Evolutionary conservation across 2,329 filamentous ascomycete species (phyloP), one percentile per base, ranked within the genome.

Genomic region (Coniella vitis): DNA sequence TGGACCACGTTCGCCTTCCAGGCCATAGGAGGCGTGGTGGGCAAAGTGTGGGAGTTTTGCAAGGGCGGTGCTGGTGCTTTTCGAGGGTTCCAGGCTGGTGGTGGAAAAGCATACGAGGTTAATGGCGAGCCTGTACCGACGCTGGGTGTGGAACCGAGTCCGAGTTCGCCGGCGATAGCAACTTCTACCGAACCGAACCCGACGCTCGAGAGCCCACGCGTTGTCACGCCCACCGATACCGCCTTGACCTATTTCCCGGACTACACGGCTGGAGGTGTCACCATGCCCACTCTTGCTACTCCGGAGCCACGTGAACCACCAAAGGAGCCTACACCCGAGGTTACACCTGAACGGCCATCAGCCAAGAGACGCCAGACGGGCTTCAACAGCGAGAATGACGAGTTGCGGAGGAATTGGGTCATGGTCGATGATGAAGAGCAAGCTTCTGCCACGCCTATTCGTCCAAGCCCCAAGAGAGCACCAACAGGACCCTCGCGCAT

Each of bases 1-100:
- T 85, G 81, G 83, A 74, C 77, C 25, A 69, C 70, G 16, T 66
- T 78, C 42, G 76, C 85, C 4, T 69, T 87, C 29, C 76, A 69
- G 36, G 74, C 85, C 0, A 74, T 87, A 7, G 81, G 81, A 1
- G 80, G 75, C 22, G 79, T 86, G 3, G 79, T 86, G 1, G 86
- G 87, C 16, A 91, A 84, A 60, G 81, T 95, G 0, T 90, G 88
- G 78, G 79, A 90, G 57, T 93, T 95, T 59, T 95, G 90, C 69
- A 87, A 73, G 63, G 69, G 71, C 0, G 80, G 77, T 8, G 79
- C 86, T 0, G 80, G 76, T 8, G 79, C 86, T 0, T 94, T 96
- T 60, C 77, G 78, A 47, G 90, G 90, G 0, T 96, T 96, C 64
- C 83, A 90, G 54, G 89, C 90, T 12, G 91, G 90, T 7, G 88